Evolutionary conservation across 2,329 filamentous ascomycete genomes (phyloP).

Genomic region (Colletotrichum siamense): DNA sequence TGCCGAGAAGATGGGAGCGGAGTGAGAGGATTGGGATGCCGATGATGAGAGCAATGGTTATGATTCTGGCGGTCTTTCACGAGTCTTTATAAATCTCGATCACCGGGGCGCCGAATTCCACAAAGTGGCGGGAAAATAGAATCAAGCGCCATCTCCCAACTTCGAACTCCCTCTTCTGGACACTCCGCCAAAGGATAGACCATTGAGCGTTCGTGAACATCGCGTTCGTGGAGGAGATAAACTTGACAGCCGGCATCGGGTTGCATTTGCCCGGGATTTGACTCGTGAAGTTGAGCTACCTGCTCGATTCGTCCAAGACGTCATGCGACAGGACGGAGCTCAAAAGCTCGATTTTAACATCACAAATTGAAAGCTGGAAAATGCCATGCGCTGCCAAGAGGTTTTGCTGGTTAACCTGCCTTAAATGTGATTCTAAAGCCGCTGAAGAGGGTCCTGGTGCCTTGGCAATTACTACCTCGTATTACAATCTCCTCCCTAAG

Average conservation of each 20-base stretch:
- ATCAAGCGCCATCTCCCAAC: not conserved
- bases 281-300: not conserved
- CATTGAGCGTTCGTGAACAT: not conserved
- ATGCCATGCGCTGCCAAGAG: not conserved
- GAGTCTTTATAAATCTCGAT: not conserved
- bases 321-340: not conserved
- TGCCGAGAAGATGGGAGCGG: not conserved
- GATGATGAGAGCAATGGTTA: conserved; percentile 42
- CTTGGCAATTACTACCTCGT: not conserved
- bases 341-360: not conserved
- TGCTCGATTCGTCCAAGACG: not conserved
- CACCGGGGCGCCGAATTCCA: not conserved
- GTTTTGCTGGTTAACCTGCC: not conserved
- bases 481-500: not conserved
- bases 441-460: not conserved
- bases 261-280: not conserved
- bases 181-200: not conserved
- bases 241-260: not conserved
- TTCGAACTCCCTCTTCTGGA: not conserved
- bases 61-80: conserved; percentile 19
- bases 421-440: not conserved
- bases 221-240: not conserved
- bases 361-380: not conserved
- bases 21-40: not conserved
- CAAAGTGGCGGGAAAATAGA: not conserved